Evolutionary conservation across 2,329 filamentous ascomycete species (phyloP).

Genomic region (Penicillium olsonii): DNA sequence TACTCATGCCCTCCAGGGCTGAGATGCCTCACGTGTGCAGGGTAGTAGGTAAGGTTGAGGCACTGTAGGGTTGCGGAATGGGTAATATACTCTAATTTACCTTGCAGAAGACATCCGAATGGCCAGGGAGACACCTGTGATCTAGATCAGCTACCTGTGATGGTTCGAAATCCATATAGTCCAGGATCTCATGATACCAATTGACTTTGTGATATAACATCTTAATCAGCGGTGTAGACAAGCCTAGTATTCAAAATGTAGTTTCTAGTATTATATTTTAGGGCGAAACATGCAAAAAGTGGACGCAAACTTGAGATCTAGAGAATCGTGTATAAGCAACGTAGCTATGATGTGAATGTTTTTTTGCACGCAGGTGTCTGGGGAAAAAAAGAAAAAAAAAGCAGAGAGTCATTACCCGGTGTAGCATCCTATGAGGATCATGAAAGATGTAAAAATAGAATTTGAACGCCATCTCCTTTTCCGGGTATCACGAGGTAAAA

Average conservation of each 20-base stretch:
- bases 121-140: neutral
- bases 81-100: neutral
- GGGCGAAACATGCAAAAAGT: neutral
- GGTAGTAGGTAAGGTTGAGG: neutral
- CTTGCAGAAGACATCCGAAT: neutral
- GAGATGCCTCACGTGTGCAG: neutral
- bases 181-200: neutral
- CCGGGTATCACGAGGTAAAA: constrained; percentile 15
- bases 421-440: neutral
- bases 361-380: neutral
- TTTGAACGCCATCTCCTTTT: constrained; percentile 9
- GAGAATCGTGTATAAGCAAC: neutral
- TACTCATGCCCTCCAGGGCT: neutral
- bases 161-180: neutral
- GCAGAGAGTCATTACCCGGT: neutral
- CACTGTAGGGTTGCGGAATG: neutral
- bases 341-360: neutral
- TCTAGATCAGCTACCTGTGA: neutral
- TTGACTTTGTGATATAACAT: neutral
- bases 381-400: neutral
- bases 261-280: no score
- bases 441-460: constrained; percentile 9
- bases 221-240: neutral
- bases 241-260: neutral
- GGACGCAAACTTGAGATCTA: neutral